Conservation (phyloP, 768 basidiomycete species). For the Trametes cubensis region DNA sequence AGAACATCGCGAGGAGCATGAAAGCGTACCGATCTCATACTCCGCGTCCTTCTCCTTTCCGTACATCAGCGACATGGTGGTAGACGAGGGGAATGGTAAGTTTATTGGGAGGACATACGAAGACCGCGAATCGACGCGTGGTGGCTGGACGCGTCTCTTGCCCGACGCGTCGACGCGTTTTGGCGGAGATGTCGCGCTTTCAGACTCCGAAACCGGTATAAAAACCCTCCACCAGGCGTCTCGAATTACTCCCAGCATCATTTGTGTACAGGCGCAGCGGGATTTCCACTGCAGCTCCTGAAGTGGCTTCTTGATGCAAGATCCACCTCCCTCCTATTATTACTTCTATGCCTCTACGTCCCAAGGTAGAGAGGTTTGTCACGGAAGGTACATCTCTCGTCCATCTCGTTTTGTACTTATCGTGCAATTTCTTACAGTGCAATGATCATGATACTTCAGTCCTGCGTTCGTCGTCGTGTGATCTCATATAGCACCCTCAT, state of each 20-base stretch:
- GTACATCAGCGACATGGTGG: conserved; percentile 61
- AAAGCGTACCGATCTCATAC: conserved; percentile 32
- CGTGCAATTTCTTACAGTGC: neutral
- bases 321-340: conserved; percentile 32
- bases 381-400: conserved; percentile 32
- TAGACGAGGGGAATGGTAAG: neutral
- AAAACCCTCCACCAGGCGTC: neutral
- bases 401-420: conserved; percentile 3
- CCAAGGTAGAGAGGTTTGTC: conserved; percentile 34
- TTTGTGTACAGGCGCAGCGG: conserved; percentile 43
- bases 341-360: conserved; percentile 30
- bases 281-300: conserved; percentile 38
- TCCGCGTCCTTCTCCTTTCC: conserved; percentile 62
- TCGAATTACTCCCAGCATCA: conserved; percentile 23
- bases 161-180: conserved; percentile 28
- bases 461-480: neutral
- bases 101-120: neutral
- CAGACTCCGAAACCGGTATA: conserved; percentile 3
- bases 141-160: conserved; percentile 18
- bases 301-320: conserved; percentile 40
- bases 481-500: conserved; percentile 10
- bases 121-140: neutral
- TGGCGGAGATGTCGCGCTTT: conserved; percentile 25
- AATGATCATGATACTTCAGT: neutral
- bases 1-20: neutral